Conservation (phyloP, 75 land plant genomes). For the Chamaecyparis obtusa region DNA sequence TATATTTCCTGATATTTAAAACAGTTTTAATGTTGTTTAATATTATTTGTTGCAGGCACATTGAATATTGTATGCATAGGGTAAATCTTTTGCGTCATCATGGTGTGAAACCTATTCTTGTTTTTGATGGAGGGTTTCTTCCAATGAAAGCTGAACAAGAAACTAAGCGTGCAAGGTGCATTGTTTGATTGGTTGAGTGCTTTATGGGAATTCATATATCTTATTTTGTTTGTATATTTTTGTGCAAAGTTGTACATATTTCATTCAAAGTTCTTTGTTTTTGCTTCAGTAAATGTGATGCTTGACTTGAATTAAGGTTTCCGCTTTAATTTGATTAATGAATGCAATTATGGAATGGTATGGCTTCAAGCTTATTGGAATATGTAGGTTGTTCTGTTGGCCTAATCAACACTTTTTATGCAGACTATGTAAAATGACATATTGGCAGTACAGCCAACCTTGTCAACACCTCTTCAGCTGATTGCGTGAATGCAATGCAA, state of each 20-base stretch:
- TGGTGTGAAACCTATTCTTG: constrained; percentile 82
- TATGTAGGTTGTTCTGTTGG: too few relatives aligned
- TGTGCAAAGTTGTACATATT: background rate
- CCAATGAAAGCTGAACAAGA: constrained; percentile 96
- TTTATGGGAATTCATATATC: background rate
- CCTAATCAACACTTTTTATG: too few relatives aligned
- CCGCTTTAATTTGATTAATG: background rate
- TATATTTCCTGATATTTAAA: background rate
- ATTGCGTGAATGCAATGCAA: too few relatives aligned
- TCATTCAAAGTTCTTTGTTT: background rate
- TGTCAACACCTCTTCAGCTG: too few relatives aligned
- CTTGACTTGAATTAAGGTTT: background rate
- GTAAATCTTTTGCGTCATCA: constrained; percentile 80
- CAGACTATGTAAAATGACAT: too few relatives aligned
- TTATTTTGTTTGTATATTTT: constrained; percentile 2
- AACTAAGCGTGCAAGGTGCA: constrained; percentile 76
- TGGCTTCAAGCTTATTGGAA: too few relatives aligned
- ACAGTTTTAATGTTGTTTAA: background rate
- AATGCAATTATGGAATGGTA: too few relatives aligned
- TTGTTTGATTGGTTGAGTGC: background rate
- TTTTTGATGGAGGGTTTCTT: constrained; percentile 88
- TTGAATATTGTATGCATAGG: constrained; percentile 93
- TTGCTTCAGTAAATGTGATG: background rate
- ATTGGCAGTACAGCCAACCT: too few relatives aligned
- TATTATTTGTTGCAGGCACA: constrained; percentile 44